phyloP scores from a whole-genome alignment of 2,329 filamentous ascomycete species.

The Trichoderma arundinaceum region DNA sequence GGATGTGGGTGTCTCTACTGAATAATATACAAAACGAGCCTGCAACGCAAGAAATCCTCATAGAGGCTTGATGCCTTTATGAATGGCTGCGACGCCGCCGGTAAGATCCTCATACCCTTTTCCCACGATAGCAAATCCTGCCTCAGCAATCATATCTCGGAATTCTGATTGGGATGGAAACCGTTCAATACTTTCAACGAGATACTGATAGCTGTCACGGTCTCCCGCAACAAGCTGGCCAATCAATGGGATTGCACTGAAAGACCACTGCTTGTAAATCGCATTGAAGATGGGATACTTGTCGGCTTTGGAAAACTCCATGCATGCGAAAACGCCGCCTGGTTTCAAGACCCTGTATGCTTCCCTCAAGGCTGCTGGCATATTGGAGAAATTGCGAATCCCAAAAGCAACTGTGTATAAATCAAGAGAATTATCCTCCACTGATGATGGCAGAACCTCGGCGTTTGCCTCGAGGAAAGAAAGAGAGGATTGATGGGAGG shows the following conservation, averaged over 20 bases:
- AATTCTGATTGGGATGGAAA: conserved; percentile 90
- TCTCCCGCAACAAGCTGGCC: conserved; percentile 94
- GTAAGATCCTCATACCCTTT: conserved; percentile 89
- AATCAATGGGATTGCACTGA: conserved; percentile 90
- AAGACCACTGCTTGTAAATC: conserved; percentile 95
- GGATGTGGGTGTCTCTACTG: background rate
- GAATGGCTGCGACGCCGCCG: conserved; percentile 90
- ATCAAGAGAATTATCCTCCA: conserved; percentile 77
- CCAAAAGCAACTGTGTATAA: conserved; percentile 98
- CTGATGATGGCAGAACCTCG: conserved; percentile 67
- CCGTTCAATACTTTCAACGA: conserved; percentile 95
- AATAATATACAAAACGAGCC: conserved; percentile 8
- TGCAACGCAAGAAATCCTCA: conserved; percentile 32
- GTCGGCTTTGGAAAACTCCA: conserved; percentile 90
- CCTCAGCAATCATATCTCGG: conserved; percentile 78
- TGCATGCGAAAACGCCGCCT: conserved; percentile 92
- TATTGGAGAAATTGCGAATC: conserved; percentile 96
- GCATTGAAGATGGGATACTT: conserved; percentile 78
- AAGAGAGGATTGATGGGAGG: conserved; percentile 62
- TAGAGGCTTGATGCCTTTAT: conserved; percentile 89
- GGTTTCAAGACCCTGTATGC: conserved; percentile 90
- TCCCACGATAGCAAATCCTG: conserved; percentile 84
- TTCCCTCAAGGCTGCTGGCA: conserved; percentile 79
- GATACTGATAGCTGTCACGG: conserved; percentile 94
- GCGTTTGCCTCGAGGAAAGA: conserved; percentile 91